These are phyloP conservation scores for Phytophthora litchii DNA, from an alignment of 352 stramenopile species.

Conservation along the genomic window DNA sequence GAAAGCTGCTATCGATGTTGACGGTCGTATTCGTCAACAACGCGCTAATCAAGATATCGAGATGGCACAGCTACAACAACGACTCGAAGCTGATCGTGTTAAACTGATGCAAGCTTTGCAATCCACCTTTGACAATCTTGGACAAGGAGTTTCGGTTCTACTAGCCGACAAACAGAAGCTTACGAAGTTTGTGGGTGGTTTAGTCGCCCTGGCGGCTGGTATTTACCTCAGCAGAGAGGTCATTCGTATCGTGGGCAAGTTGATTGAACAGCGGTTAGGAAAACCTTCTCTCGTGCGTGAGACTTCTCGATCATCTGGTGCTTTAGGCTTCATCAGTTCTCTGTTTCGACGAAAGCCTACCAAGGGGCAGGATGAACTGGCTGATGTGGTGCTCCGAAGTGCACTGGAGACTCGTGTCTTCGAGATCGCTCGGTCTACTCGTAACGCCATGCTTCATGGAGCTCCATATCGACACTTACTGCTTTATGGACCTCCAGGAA, in stretches of 20 bases:
- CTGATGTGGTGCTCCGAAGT: conserved; percentile 63
- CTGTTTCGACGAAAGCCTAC: conserved; percentile 28
- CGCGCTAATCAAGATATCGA: conserved; percentile 77
- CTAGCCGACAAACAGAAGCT: conserved; percentile 70
- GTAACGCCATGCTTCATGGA: conserved; percentile 63
- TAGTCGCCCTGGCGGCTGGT: conserved; percentile 60
- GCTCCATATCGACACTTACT: conserved; percentile 85
- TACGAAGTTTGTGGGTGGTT: conserved; percentile 57
- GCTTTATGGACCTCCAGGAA: conserved; percentile 83
- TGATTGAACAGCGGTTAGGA: conserved; percentile 69
- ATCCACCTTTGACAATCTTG: conserved; percentile 74
- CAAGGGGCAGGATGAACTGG: conserved; percentile 50
- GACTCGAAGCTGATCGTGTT: conserved; percentile 65
- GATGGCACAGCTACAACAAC: conserved; percentile 62
- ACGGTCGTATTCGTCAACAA: conserved; percentile 72
- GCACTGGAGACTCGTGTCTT: conserved; percentile 65
- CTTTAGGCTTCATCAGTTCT: conserved; percentile 47
- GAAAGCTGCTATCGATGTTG: conserved; percentile 66
- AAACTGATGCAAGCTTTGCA: conserved; percentile 74
- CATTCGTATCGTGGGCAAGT: conserved; percentile 59
- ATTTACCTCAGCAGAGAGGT: conserved; percentile 70
- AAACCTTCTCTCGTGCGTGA: conserved; percentile 79
- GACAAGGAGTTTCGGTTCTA: conserved; percentile 53
- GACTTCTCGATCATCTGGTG: conserved; percentile 57
- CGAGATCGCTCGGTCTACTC: conserved; percentile 64